Base-by-base conservation (phyloP, 1,284 basidiomycete species). In the Hymenochaete sp. region DNA sequence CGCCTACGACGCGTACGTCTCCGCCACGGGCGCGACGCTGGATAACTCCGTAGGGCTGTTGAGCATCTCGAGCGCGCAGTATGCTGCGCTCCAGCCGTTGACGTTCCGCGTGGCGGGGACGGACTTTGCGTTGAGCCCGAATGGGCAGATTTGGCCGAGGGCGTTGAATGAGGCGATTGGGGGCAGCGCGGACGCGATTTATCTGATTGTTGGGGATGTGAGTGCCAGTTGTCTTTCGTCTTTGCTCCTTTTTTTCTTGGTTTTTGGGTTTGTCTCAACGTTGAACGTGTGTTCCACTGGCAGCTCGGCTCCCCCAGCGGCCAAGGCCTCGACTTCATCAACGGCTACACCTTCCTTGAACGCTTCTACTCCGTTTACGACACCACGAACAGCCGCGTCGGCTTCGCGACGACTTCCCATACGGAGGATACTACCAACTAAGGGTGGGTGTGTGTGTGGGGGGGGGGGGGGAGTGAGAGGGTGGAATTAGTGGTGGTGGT, bases 351-450 rank as follows among this genome's bases (percentile, higher is more conserved):
- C 8, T 53, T 50, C 45, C 44, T 55, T 28, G 54, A 56, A 41
- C 49, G 51, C 18, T 53, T 53, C 42, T 56, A 54, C 33, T 51
- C 53, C 27, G 48, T 51, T 3, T 56, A 50, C 32, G 55, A 56
- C 44, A 52, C 52, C 7, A 48, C 47, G 8, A 54, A 56, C 38
- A 48, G 44, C 36, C 51, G 35, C 4, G 53, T 56, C 36, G 55
- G 55, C 16, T 48, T 56, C 18, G 55, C 55, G 11, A 35, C 44
- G 11, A 56, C 55, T 16, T 21, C 41, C 14, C 51, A 53, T 39
- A 56, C 55, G 8, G 41, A 35, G 27, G 47, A 53, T 32, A 51
- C 50, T 13, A 48, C 45, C 38, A 56, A 56, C 45, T 56, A 44
- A 35, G 13, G 21, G 16, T 21, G 13, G 36, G 13, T n/a, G 36